Conservation (phyloP, 2,329 filamentous ascomycete genomes). For the Tolypocladium guangdongense region DNA sequence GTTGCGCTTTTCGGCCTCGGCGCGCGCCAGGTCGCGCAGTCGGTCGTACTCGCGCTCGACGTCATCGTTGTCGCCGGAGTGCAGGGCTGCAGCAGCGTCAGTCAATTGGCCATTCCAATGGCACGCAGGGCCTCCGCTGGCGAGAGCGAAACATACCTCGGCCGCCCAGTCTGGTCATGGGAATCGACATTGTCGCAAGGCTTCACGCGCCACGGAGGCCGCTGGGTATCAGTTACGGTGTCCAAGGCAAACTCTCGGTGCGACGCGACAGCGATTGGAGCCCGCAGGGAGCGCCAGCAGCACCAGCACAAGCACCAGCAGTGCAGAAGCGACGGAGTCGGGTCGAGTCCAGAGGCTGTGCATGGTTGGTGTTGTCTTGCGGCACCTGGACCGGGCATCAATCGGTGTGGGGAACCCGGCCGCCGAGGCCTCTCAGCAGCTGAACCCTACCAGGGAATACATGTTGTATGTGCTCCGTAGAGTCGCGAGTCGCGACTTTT, state of each 20-base stretch:
- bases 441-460: not conserved
- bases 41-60: conserved; percentile 86
- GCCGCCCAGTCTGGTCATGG: conserved; percentile 27
- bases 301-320: too few species aligned
- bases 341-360: not conserved
- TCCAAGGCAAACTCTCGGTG: not conserved
- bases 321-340: not conserved
- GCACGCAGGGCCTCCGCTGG: not conserved
- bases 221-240: not conserved
- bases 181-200: conserved; percentile 20
- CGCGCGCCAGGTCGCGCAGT: conserved; percentile 69
- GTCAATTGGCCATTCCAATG: conserved; percentile 1
- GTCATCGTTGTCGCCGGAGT: conserved; percentile 54
- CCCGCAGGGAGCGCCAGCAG: not conserved
- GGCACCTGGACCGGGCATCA: not conserved
- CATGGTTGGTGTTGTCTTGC: not conserved
- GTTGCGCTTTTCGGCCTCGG: conserved; percentile 68
- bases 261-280: not conserved
- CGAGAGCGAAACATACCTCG: conserved; percentile 21
- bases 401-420: not conserved
- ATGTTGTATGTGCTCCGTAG: not conserved
- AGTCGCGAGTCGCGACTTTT: not conserved
- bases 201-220: not conserved
- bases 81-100: conserved; percentile 50
- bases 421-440: too few species aligned